Evolutionary conservation across 2,329 filamentous ascomycete species (phyloP).

Genomic region (Penicillium sp.): DNA sequence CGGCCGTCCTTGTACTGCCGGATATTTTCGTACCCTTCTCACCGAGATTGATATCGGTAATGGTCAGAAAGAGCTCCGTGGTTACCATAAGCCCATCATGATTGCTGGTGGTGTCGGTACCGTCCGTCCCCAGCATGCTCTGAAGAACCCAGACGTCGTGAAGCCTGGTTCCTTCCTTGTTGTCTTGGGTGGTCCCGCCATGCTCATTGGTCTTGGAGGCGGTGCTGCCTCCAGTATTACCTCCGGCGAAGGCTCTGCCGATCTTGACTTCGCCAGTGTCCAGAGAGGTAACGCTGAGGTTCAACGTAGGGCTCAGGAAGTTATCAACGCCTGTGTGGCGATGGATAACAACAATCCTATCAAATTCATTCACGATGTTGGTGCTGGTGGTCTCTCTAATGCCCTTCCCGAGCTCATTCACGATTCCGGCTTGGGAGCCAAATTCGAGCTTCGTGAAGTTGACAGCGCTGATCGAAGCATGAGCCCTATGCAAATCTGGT

Average conservation of each 20-base stretch:
- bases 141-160: slow-evolving; percentile 81
- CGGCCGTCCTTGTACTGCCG: slow-evolving; percentile 82
- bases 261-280: slow-evolving; percentile 95
- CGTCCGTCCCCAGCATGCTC: slow-evolving; percentile 84
- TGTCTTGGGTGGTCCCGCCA: slow-evolving; percentile 92
- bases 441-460: slow-evolving; percentile 91
- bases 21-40: slow-evolving; percentile 89
- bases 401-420: slow-evolving; percentile 89
- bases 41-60: slow-evolving; percentile 66
- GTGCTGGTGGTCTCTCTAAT: slow-evolving; percentile 84
- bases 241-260: slow-evolving; percentile 84
- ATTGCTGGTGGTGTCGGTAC: slow-evolving; percentile 94
- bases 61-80: slow-evolving; percentile 72
- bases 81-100: slow-evolving; percentile 99
- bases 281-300: slow-evolving; percentile 97
- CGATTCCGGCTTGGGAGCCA: slow-evolving; percentile 87
- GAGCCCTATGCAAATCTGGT: slow-evolving; percentile 97
- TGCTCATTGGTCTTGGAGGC: slow-evolving; percentile 95
- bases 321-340: slow-evolving; percentile 91
- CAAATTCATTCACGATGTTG: slow-evolving; percentile 96
- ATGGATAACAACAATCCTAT: slow-evolving; percentile 87
- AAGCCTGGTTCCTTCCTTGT: slow-evolving; percentile 87
- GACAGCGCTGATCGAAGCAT: slow-evolving; percentile 89
- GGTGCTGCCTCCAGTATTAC: slow-evolving; percentile 92
- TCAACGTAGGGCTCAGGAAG: slow-evolving; percentile 93